Evolutionary conservation across 345 rosid genomes (phyloP), one percentile per base, ranked within the genome.

Genomic region (Citrus cavaleriei): DNA sequence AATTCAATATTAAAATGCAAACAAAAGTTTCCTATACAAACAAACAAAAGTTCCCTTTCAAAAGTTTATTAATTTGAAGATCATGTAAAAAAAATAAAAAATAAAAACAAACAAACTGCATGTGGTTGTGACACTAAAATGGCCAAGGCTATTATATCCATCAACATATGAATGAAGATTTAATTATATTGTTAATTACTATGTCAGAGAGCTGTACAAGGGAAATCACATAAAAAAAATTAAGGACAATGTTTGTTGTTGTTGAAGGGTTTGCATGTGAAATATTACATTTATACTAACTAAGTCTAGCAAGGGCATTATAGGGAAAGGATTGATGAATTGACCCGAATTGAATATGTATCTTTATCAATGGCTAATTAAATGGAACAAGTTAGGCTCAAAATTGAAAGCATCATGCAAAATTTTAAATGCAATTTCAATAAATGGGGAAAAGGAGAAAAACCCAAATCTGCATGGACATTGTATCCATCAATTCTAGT

Each of bases 371-470:
- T 49, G 37, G 5, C 10, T 42, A 42, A 37, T 21, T 24, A 24
- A 73, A 73, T 40, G 30, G 40, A 75, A 16, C 18, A 64, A 75
- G 78, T 75, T 75, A 46, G 61, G 61, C 78, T 28, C 19, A 75
- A 70, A 75, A 42, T 75, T 62, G 40, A 74, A 24, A 63, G 28
- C 3, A 10, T 42, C 49, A 42, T 42, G 49, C 49, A 40, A 10
- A 40, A 19, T 42, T 60, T 9, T 16, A 18, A 73, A 37, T 7
- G 18, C 8, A 10, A 28, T 21, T 4, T 54, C 28, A 3, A 21
- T 10, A 72, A 37, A 73, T 38, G 0, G 67, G 76, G 55, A 73
- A 59, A 59, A 7, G n/a, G 57, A 59, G 34, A 7, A 73, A 42
- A 42, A 3, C 4, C 49, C 16, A 42, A 12, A 10, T 42, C 49